These are phyloP conservation scores for Rubia balearica DNA, from an alignment of 305 asterid species.

Conservation along the genomic window DNA sequence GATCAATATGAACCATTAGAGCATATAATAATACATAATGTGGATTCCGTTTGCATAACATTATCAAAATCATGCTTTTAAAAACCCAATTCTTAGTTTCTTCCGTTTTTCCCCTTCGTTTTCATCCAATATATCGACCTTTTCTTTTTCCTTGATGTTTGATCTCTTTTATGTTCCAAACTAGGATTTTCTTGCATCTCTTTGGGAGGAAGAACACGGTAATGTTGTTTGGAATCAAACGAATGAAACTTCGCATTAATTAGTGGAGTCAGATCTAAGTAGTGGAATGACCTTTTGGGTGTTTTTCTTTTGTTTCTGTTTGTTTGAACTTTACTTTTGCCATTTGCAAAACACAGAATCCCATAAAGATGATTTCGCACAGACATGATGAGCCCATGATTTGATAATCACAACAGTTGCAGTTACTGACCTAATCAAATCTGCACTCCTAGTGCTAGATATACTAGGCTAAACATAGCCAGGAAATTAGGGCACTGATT, in stretches of 20 bases:
- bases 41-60: not conserved
- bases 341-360: constrained; percentile 42
- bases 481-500: not conserved
- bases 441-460: not conserved
- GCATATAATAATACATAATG: not conserved
- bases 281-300: constrained; percentile 21
- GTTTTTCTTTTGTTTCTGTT: constrained; percentile 20
- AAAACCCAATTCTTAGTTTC: not conserved
- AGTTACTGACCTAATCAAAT: not conserved
- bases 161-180: not conserved
- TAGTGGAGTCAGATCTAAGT: constrained; percentile 28
- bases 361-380: constrained; percentile 35
- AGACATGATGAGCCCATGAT: constrained; percentile 27
- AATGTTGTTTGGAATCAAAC: not conserved
- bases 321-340: constrained; percentile 49
- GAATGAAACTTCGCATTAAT: not conserved
- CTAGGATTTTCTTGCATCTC: constrained; percentile 7
- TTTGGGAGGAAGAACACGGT: constrained; percentile 2
- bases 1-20: not conserved
- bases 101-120: not conserved
- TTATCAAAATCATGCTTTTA: not conserved
- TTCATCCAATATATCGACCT: not conserved
- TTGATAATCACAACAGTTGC: constrained; percentile 23
- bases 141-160: not conserved
- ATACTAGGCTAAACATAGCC: too few species aligned